Conservation (phyloP, 768 basidiomycete genomes). For the Russula earlei region DNA sequence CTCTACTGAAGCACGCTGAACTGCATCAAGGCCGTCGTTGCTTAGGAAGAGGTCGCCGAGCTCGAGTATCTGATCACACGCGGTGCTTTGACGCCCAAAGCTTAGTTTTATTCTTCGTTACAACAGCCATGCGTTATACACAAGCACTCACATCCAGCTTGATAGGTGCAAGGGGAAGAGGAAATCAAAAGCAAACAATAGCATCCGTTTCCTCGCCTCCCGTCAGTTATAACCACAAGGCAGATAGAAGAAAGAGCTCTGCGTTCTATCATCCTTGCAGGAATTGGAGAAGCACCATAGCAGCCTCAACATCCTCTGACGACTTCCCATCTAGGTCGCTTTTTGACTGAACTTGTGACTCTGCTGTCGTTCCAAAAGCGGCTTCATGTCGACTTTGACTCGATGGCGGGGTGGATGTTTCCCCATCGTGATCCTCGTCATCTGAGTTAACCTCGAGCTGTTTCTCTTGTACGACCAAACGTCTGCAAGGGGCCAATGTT, state of each 20-base stretch:
- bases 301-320: slow-evolving; percentile 30
- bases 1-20: no score
- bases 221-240: neutral
- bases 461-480: neutral
- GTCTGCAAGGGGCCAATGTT: neutral
- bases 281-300: slow-evolving; percentile 30
- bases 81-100: no score
- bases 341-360: neutral
- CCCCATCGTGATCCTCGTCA: neutral
- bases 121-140: neutral
- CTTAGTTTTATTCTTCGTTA: no score
- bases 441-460: neutral
- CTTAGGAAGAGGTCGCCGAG: no score
- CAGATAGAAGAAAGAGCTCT: neutral
- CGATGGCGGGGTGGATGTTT: neutral
- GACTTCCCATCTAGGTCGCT: neutral
- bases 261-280: slow-evolving; percentile 20
- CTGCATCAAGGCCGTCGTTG: no score
- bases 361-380: neutral
- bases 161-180: neutral
- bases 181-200: neutral
- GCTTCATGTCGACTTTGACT: neutral
- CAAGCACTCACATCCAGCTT: neutral
- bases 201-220: neutral
- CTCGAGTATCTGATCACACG: no score